Conservation (phyloP, 1,284 basidiomycete genomes). For the Leccinum fuscescens region DNA sequence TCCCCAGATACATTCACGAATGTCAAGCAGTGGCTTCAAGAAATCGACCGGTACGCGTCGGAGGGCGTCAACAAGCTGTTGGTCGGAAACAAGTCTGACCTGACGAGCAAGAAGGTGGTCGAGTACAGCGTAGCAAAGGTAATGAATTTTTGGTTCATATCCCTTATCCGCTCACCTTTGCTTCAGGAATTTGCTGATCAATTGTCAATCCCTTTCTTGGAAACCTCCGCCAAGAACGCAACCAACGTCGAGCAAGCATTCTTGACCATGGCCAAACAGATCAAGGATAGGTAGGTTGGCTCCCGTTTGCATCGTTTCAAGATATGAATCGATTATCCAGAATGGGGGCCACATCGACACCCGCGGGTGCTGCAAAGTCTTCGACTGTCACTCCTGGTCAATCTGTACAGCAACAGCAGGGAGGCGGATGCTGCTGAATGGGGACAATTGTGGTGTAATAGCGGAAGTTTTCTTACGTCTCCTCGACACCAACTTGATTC, state of each 20-base stretch:
- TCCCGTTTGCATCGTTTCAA: background rate
- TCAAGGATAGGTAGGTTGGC: slow-evolving; percentile 83
- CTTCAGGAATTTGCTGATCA: slow-evolving; percentile 92
- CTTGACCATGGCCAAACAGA: slow-evolving; percentile 99
- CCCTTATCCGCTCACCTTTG: slow-evolving; percentile 6
- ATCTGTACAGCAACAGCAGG: slow-evolving; percentile 52
- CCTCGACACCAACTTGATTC: slow-evolving; percentile 17
- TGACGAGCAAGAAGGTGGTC: slow-evolving; percentile 98
- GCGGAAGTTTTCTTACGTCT: slow-evolving; percentile 15
- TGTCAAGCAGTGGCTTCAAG: slow-evolving; percentile 99
- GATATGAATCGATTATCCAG: slow-evolving; percentile 36
- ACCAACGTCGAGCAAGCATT: slow-evolving; percentile 99
- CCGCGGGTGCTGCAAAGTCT: slow-evolving; percentile 70
- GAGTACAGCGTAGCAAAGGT: slow-evolving; percentile 98
- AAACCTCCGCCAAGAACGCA: slow-evolving; percentile 98
- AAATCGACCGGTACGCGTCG: slow-evolving; percentile 98
- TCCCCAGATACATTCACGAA: slow-evolving; percentile 89
- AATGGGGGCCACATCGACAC: slow-evolving; percentile 75
- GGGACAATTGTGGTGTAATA: slow-evolving; percentile 16
- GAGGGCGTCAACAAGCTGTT: slow-evolving; percentile 99
- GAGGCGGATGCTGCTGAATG: slow-evolving; percentile 55
- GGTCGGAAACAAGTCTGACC: slow-evolving; percentile 97
- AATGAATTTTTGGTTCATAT: slow-evolving; percentile 18
- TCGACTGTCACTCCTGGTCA: slow-evolving; percentile 51
- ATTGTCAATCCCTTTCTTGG: slow-evolving; percentile 93